Conservation (phyloP, 2,329 filamentous ascomycete species). For the Myriosclerotinia curreyana region DNA sequence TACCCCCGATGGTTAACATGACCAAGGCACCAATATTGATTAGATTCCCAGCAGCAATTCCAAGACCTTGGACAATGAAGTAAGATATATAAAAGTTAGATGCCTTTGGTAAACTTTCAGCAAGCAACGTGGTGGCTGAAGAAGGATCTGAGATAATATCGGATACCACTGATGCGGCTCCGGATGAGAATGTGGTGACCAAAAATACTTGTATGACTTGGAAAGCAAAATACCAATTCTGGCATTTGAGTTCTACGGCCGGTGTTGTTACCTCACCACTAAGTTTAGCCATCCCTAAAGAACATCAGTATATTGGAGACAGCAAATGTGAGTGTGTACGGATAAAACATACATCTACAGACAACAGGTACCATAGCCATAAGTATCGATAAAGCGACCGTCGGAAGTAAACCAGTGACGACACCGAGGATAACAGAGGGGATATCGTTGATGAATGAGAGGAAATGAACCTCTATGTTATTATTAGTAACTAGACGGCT, state of each 20-base stretch:
- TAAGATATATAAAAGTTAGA: constrained; percentile 96
- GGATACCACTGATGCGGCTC: constrained; percentile 67
- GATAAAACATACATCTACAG: constrained; percentile 60
- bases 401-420: constrained; percentile 79
- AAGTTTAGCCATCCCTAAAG: constrained; percentile 67
- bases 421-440: constrained; percentile 71
- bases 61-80: constrained; percentile 86
- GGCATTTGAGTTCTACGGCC: constrained; percentile 78
- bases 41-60: constrained; percentile 69
- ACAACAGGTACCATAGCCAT: constrained; percentile 83
- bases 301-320: constrained; percentile 22
- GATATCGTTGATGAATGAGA: constrained; percentile 70
- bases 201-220: constrained; percentile 91
- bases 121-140: constrained; percentile 61
- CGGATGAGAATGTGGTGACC: constrained; percentile 77
- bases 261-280: constrained; percentile 76
- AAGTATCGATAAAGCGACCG: constrained; percentile 72
- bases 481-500: constrained; percentile 20
- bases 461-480: constrained; percentile 53
- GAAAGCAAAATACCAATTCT: constrained; percentile 88
- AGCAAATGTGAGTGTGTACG: background rate
- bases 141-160: constrained; percentile 62
- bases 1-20: constrained; percentile 69
- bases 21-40: constrained; percentile 71
- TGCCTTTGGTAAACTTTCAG: constrained; percentile 72